Percentiles rank a stretch among this genome's conserved stretches.
These are phyloP conservation scores for Yamadazyma spencermartinsiae DNA, from an alignment of 1,139 yeast genomes.

Conservation along the genomic window DNA sequence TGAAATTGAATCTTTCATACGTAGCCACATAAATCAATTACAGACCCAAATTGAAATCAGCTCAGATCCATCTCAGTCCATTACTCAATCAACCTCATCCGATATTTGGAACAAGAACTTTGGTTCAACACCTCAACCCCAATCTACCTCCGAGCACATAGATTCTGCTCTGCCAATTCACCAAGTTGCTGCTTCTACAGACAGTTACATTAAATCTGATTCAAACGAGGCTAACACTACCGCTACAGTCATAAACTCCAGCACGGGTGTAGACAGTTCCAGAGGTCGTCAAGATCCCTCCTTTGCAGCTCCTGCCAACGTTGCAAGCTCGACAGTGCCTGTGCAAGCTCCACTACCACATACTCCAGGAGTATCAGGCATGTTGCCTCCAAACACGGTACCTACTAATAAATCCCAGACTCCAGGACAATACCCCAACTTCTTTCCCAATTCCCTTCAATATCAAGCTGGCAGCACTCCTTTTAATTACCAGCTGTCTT, in stretches of 20 bases:
- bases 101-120: constrained; percentile 7
- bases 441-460: constrained; percentile 3
- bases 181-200: neutral
- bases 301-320: neutral
- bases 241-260: neutral
- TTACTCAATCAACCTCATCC: constrained; percentile 3
- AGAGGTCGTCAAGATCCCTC: neutral
- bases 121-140: neutral
- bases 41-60: constrained; percentile 13
- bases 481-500: constrained; percentile 3
- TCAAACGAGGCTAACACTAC: neutral
- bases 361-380: constrained; percentile 1
- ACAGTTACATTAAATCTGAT: neutral
- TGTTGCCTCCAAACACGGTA: constrained; percentile 2
- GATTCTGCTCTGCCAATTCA: neutral
- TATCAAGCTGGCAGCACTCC: constrained; percentile 13
- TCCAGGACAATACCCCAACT: neutral
- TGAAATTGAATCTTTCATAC: constrained; percentile 34
- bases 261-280: neutral
- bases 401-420: neutral
- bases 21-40: constrained; percentile 27
- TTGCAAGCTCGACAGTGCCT: neutral
- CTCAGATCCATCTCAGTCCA: constrained; percentile 7
- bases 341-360: constrained; percentile 12
- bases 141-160: neutral